A percentile compares a stretch with the other conserved stretches of the same genome.
These are phyloP conservation scores for Cladosporium austrohemisphaericum DNA, from an alignment of 2,329 filamentous ascomycete genomes.

Conservation along the genomic window DNA sequence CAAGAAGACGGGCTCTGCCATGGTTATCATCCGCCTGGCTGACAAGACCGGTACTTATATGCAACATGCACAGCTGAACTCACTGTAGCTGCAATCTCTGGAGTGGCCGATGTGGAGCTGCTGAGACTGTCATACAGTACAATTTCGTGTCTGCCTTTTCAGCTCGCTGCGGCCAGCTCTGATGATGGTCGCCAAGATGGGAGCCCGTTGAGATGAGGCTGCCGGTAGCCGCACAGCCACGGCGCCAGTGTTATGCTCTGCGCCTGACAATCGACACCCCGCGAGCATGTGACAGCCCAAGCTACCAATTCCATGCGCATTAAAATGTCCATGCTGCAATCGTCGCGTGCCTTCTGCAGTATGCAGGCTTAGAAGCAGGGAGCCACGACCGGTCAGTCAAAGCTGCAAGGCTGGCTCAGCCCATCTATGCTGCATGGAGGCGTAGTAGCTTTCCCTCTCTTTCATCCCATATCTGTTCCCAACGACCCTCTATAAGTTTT, in stretches of 20 bases:
- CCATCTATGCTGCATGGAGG: no score
- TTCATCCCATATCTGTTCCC: no score
- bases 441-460: no score
- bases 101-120: background rate
- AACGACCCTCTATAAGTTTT: background rate
- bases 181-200: background rate
- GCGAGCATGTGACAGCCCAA: slow-evolving; percentile 7
- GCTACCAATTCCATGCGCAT: background rate
- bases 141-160: background rate
- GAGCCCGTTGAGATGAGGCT: background rate
- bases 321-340: no score
- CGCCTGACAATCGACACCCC: background rate
- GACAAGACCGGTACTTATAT: no score
- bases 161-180: slow-evolving; percentile 3
- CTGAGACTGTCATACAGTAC: slow-evolving; percentile 2
- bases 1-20: background rate
- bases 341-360: slow-evolving; percentile 8
- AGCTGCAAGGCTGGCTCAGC: slow-evolving; percentile 10
- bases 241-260: no score
- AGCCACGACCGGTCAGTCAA: slow-evolving; percentile 7
- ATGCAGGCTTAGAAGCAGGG: slow-evolving; percentile 11
- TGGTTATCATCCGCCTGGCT: background rate
- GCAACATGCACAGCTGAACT: background rate
- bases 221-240: slow-evolving; percentile 6
- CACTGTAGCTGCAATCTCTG: background rate